phyloP scores from a whole-genome alignment of 192 early-diverging fungal genomes.

The Umbelopsis vinacea region DNA sequence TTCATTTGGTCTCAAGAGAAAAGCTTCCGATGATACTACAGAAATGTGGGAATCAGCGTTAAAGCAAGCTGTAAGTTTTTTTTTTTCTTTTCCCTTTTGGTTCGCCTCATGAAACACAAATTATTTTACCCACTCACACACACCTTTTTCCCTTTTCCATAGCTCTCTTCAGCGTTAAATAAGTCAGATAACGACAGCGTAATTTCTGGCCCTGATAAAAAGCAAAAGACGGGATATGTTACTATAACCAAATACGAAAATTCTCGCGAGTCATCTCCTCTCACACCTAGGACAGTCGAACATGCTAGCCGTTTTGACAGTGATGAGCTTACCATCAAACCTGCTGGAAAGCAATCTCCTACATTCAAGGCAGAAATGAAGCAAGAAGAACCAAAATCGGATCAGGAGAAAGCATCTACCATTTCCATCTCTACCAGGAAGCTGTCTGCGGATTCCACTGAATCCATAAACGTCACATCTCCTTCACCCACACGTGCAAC shows the following conservation, averaged over 20 bases:
- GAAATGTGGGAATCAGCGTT: conserved; percentile 21
- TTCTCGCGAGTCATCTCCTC: conserved; percentile 16
- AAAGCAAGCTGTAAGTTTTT: conserved; percentile 5
- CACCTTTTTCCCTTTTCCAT: not conserved
- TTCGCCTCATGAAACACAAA: not conserved
- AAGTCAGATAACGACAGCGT: conserved; percentile 1
- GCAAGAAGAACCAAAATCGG: not conserved
- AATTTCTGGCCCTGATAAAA: conserved; percentile 1
- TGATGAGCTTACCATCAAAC: not conserved
- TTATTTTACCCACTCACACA: not conserved
- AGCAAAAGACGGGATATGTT: conserved; percentile 19
- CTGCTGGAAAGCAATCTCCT: conserved; percentile 3
- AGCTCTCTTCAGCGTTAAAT: conserved; percentile 8
- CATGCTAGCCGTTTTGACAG: not conserved
- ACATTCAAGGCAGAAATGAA: not conserved
- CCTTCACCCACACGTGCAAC: conserved; percentile 10
- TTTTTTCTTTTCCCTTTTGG: too few relatives aligned
- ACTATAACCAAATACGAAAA: conserved; percentile 25
- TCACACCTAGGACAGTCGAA: conserved; percentile 11
- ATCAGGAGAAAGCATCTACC: not conserved
- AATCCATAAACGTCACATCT: conserved; percentile 21
- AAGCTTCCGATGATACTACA: conserved; percentile 16
- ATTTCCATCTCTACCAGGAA: conserved; percentile 10
- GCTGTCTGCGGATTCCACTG: conserved; percentile 2
- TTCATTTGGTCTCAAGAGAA: conserved; percentile 10